Evolutionary conservation across 768 basidiomycete genomes (phyloP), one percentile per base, ranked within the genome.

Genomic region (Roridomyces roridus): DNA sequence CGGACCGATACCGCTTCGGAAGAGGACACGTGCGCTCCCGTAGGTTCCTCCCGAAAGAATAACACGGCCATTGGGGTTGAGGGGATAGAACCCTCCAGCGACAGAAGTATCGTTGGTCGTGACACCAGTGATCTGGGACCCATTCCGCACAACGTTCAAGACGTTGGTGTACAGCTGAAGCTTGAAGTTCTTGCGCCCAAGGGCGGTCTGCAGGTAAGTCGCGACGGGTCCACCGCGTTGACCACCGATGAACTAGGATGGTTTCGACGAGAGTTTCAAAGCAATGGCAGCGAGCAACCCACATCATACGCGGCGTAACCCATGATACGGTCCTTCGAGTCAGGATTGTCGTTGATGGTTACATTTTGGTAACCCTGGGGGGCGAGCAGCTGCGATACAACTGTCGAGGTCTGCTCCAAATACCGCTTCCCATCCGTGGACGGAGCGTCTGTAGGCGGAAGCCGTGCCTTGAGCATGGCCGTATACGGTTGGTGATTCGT

Each of bases 1-100:
- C 7, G 78, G 78, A 31, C 78, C 78, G 46, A 79, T 78, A 20
- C 77, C 77, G 29, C 74, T 75, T 55, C 72, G 70, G 72, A 75
- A 77, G 14, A 78, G 70, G 46, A 78, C 67, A 37, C 77, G 70
- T 47, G 76, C 67, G 23, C 73, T 76, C 7, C 77, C 77, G 57
- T 71, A 77, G 6, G 74, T 67, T 10, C 78, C 78, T 3, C 67
- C 77, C 5, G 76, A 71, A 5, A 63, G 57, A 29, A 63, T 63
- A 7, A 63, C 61, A 15, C 60, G 60, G 8, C 60, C 60, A 0
- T 44, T 44, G 17, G 71, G 61, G 26, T 68, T 78, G 47, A 79
- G 65, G 1, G 75, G 73, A 36, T 77, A 66, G 64, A 78, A 59
- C 25, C 77, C 77, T 51, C 73, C 71, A 14, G 68, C 67, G 28